Conservation (phyloP, 2,329 filamentous ascomycete species). For the Ilyonectria destructans region DNA sequence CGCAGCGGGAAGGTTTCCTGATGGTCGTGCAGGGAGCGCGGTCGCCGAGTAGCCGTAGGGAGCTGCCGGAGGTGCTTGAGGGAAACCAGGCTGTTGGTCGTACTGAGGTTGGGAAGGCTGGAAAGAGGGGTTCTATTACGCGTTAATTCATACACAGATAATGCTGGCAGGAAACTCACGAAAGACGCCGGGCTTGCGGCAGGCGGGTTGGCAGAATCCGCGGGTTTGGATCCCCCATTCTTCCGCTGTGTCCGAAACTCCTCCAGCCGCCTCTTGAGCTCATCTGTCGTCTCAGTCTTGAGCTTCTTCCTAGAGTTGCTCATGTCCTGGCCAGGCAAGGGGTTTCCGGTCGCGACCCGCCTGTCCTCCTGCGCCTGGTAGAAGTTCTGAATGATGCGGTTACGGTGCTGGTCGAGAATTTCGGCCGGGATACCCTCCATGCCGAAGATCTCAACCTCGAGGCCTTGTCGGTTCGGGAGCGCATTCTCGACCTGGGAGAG, state of each 20-base stretch:
- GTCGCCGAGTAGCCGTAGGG: constrained; percentile 57
- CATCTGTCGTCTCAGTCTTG: constrained; percentile 82
- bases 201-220: constrained; percentile 49
- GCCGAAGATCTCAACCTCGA: constrained; percentile 97
- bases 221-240: constrained; percentile 66
- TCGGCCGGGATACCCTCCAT: constrained; percentile 97
- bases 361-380: constrained; percentile 90
- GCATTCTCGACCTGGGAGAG: constrained; percentile 93
- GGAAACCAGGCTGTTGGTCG: constrained; percentile 46
- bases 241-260: constrained; percentile 81
- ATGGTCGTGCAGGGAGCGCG: constrained; percentile 64
- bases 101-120: constrained; percentile 40
- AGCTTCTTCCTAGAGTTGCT: constrained; percentile 81
- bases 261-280: constrained; percentile 85
- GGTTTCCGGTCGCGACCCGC: constrained; percentile 87
- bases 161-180: constrained; percentile 64
- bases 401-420: constrained; percentile 85
- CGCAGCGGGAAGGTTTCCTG: constrained; percentile 56
- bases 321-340: constrained; percentile 75
- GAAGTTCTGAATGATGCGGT: constrained; percentile 88
- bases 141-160: constrained; percentile 39
- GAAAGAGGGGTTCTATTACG: constrained; percentile 58
- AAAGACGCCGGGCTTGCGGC: constrained; percentile 69
- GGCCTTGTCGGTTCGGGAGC: constrained; percentile 85
- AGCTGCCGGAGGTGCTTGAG: constrained; percentile 44